These are phyloP conservation scores for Barnettozyma populi DNA, from an alignment of 805 yeast genomes.

Conservation along the genomic window DNA sequence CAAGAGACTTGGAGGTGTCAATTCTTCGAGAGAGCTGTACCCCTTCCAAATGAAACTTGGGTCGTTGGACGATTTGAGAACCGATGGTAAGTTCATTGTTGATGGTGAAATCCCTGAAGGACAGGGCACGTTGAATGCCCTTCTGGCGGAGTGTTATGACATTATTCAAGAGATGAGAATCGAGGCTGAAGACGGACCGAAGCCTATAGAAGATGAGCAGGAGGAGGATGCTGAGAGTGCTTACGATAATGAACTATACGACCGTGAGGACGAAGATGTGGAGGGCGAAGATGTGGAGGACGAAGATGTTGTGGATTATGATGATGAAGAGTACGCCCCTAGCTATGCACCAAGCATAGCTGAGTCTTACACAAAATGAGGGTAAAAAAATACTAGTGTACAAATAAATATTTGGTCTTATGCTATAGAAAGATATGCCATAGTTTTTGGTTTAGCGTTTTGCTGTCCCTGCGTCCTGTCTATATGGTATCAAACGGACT, in stretches of 20 bases:
- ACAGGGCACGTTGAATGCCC: slow-evolving; percentile 89
- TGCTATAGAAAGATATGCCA: not conserved
- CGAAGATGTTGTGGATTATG: slow-evolving; percentile 20
- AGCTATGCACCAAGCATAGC: slow-evolving; percentile 23
- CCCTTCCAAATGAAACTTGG: slow-evolving; percentile 95
- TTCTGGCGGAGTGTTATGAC: slow-evolving; percentile 92
- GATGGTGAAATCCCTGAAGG: slow-evolving; percentile 94
- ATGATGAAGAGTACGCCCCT: slow-evolving; percentile 27
- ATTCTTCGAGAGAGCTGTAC: slow-evolving; percentile 81
- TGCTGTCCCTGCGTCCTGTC: too few species aligned
- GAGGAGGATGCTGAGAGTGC: slow-evolving; percentile 24
- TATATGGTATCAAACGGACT: too few species aligned
- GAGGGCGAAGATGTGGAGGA: slow-evolving; percentile 32
- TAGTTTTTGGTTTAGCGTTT: too few species aligned
- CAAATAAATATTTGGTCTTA: too few species aligned
- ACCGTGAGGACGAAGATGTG: slow-evolving; percentile 30
- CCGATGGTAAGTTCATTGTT: slow-evolving; percentile 88
- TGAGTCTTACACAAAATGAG: slow-evolving; percentile 6
- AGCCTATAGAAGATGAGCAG: slow-evolving; percentile 23
- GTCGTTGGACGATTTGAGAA: slow-evolving; percentile 77
- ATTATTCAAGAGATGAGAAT: slow-evolving; percentile 85
- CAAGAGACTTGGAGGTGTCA: slow-evolving; percentile 87
- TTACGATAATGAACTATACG: slow-evolving; percentile 17
- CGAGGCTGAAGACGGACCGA: slow-evolving; percentile 57
- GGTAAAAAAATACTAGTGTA: not conserved